Conservation (phyloP, 1,284 basidiomycete genomes). For the Trichosporon sp. region DNA sequence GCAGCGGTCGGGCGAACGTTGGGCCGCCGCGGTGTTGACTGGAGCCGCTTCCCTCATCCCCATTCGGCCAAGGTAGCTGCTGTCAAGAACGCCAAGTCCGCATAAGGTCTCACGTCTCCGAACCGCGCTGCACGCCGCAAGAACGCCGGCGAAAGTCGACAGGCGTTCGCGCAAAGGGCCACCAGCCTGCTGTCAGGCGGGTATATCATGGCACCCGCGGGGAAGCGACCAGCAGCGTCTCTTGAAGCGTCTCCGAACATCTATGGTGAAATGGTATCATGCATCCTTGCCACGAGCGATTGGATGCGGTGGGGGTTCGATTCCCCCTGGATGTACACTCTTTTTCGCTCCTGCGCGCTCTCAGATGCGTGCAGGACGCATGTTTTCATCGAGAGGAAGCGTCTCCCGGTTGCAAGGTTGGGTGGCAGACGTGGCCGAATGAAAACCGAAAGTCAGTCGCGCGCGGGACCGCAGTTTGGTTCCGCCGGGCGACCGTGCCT, state of each 20-base stretch:
- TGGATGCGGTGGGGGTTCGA: constrained; percentile 2
- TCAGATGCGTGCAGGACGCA: background rate
- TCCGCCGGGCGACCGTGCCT: background rate
- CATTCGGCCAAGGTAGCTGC: too few relatives aligned
- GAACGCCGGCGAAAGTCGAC: too few relatives aligned
- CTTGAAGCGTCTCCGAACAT: background rate
- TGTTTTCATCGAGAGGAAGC: background rate
- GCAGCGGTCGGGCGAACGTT: too few relatives aligned
- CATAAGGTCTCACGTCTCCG: too few relatives aligned
- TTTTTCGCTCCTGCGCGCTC: background rate
- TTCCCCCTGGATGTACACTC: constrained; percentile 4
- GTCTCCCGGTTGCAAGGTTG: background rate
- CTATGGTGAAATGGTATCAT: constrained; percentile 6
- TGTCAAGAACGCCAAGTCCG: too few relatives aligned
- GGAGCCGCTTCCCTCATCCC: too few relatives aligned
- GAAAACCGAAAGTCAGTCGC: background rate
- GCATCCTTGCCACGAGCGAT: background rate
- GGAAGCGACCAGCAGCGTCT: background rate
- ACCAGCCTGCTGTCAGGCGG: too few relatives aligned
- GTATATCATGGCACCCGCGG: background rate
- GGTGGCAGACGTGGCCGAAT: background rate
- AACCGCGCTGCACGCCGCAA: too few relatives aligned
- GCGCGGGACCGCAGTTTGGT: background rate
- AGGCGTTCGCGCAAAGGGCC: too few relatives aligned
- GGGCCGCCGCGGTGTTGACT: too few relatives aligned